phyloP scores from a whole-genome alignment of 1,284 basidiomycete genomes.

The Agroathelia rolfsii region DNA sequence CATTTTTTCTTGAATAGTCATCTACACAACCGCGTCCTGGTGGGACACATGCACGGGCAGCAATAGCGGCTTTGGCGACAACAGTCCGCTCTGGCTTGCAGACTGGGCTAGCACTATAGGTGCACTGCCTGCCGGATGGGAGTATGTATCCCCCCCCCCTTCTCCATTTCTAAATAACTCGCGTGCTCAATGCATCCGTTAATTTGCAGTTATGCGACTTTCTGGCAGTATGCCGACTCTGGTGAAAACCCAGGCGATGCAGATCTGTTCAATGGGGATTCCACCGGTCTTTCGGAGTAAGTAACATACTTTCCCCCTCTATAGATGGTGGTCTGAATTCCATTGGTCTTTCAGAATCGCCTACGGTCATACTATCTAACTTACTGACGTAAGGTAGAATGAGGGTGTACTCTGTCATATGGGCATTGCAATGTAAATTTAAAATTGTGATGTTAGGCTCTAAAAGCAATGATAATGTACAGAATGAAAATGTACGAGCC shows the following conservation, averaged over 20 bases:
- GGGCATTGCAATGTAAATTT: too few relatives aligned
- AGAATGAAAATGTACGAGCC: too few relatives aligned
- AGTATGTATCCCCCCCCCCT: slow-evolving; percentile 18
- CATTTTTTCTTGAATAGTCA: slow-evolving; percentile 24
- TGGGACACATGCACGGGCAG: slow-evolving; percentile 60
- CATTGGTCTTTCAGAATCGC: too few relatives aligned
- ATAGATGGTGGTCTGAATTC: too few relatives aligned
- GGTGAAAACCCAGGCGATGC: slow-evolving; percentile 46
- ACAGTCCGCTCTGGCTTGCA: slow-evolving; percentile 54
- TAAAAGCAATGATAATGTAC: too few relatives aligned
- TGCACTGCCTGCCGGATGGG: slow-evolving; percentile 47
- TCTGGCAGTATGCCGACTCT: slow-evolving; percentile 55
- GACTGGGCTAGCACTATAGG: slow-evolving; percentile 38
- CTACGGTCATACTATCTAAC: too few relatives aligned
- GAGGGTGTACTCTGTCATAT: too few relatives aligned
- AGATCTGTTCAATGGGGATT: slow-evolving; percentile 42
- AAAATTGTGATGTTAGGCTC: too few relatives aligned
- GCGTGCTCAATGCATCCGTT: background rate
- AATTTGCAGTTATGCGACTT: slow-evolving; percentile 34
- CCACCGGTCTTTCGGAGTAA: slow-evolving; percentile 23
- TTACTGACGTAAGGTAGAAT: too few relatives aligned
- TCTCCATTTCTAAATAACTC: background rate
- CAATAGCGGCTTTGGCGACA: slow-evolving; percentile 35
- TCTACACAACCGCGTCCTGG: slow-evolving; percentile 60
- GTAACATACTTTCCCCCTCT: too few relatives aligned